Evolutionary conservation across 441 rosid species (phyloP).

Genomic region (Populus trichocarpa): DNA sequence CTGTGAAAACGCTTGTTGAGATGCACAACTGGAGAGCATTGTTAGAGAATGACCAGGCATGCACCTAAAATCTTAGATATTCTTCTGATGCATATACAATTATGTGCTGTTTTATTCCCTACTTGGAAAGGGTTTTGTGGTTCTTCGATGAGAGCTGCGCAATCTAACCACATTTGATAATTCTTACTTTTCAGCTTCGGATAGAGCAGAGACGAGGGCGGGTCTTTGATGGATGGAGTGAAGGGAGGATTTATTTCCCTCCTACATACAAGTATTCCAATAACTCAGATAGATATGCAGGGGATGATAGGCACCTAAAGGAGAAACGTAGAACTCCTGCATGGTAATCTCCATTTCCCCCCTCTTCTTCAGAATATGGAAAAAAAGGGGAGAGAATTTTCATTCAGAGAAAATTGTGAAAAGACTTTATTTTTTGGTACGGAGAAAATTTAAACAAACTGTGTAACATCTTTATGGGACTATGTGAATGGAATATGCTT

Average conservation of each 20-base stretch:
- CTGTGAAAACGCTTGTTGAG: constrained; percentile 91
- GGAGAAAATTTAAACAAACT: background rate
- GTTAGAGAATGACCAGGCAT: constrained; percentile 94
- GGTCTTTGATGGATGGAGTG: constrained; percentile 89
- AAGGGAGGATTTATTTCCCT: constrained; percentile 91
- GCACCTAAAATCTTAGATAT: constrained; percentile 13
- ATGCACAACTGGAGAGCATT: constrained; percentile 93
- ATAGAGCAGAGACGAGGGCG: constrained; percentile 74
- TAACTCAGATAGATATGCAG: constrained; percentile 90
- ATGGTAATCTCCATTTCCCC: constrained; percentile 42
- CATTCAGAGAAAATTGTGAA: background rate
- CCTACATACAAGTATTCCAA: constrained; percentile 98
- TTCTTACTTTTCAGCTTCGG: constrained; percentile 52
- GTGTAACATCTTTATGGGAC: background rate
- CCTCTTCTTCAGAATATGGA: too few species aligned
- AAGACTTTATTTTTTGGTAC: background rate
- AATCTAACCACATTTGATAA: constrained; percentile 22
- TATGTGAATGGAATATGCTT: background rate
- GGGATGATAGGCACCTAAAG: constrained; percentile 77
- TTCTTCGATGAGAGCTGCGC: background rate
- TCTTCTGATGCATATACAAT: background rate
- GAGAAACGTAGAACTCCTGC: constrained; percentile 97
- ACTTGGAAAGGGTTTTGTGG: background rate
- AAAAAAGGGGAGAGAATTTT: background rate
- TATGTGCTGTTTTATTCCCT: background rate